Evolutionary conservation across 2,329 filamentous ascomycete genomes (phyloP), one percentile per base, ranked within the genome.

Genomic region (Cyclaneusma minus): DNA sequence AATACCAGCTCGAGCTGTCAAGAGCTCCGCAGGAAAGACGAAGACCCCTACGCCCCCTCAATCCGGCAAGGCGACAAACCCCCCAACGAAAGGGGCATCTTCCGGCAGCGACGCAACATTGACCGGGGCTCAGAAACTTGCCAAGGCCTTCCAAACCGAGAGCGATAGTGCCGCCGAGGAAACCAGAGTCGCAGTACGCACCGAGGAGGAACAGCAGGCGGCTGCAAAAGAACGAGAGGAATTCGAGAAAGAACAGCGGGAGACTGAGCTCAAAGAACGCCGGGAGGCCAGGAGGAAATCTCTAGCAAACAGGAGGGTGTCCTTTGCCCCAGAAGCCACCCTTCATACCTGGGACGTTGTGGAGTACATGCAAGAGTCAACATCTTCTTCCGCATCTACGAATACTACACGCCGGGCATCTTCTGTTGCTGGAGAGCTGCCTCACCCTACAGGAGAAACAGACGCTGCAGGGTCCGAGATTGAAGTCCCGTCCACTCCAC

Each of bases 301-400:
- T 11, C 65, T 93, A 30, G 84, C 87, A 24, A 92, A 89, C 48
- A 73, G 89, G 43, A 73, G 89, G 45, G 89, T 98, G 17, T 95
- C 87, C 0, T 98, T 98, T 51, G 89, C 89, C 4, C 89, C 89
- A 1, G 89, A 98, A 54, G 89, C 89, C 8, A 98, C 89, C 3
- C 63, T 98, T 18, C 89, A 98, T 48, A 98, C 89, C 1, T 95
- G 92, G 64, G 85, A 95, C 45, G 85, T 48, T 89, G 70, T 94
- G 22, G 87, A 95, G 44, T 79, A 85, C 35, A 66, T 73, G 47
- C 83, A 85, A 44, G 85, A 94, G 47, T 82, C 82, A 12, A 91
- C 84, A 2, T 79, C 76, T 9, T 74, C 71, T 7, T 76, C 72
- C 5, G 64, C 67, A 6, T 78, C 79, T 0, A 78, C 74, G 1